Conservation (phyloP, 352 stramenopile species). For the Paralagenidium karlingii region DNA sequence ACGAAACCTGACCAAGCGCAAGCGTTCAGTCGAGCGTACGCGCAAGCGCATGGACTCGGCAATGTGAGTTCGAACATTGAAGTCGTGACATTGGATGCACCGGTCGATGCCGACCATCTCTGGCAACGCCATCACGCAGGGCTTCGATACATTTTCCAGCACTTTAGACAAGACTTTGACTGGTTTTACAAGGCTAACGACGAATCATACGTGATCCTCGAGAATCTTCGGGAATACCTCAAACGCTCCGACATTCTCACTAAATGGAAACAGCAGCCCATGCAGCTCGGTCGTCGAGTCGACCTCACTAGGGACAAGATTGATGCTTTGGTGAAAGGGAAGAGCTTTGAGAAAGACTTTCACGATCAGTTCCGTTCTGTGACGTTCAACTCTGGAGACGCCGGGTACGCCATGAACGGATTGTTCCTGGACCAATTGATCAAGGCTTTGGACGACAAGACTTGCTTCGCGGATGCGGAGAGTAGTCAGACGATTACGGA, state of each 20-base stretch:
- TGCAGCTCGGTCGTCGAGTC: slow-evolving; percentile 73
- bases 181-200: slow-evolving; percentile 84
- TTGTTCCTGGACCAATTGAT: slow-evolving; percentile 64
- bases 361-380: slow-evolving; percentile 35
- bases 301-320: slow-evolving; percentile 55
- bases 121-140: slow-evolving; percentile 75
- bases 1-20: too few species aligned
- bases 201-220: slow-evolving; percentile 69
- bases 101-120: slow-evolving; percentile 72
- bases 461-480: slow-evolving; percentile 46
- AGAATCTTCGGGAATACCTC: slow-evolving; percentile 59
- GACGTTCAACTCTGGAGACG: slow-evolving; percentile 72
- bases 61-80: too few species aligned
- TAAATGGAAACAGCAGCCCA: slow-evolving; percentile 29
- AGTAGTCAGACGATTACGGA: slow-evolving; percentile 65
- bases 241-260: slow-evolving; percentile 46
- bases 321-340: slow-evolving; percentile 66
- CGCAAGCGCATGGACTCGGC: too few species aligned
- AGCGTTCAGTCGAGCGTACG: too few species aligned
- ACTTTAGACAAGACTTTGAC: slow-evolving; percentile 66
- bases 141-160: slow-evolving; percentile 51
- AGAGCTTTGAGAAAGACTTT: slow-evolving; percentile 35
- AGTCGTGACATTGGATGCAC: too few species aligned
- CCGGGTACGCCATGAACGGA: slow-evolving; percentile 67
- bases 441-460: slow-evolving; percentile 27